Evolutionary conservation across 495 filamentous ascomycete species (phyloP).

Genomic region (Hypomontagnella submonticulosa): DNA sequence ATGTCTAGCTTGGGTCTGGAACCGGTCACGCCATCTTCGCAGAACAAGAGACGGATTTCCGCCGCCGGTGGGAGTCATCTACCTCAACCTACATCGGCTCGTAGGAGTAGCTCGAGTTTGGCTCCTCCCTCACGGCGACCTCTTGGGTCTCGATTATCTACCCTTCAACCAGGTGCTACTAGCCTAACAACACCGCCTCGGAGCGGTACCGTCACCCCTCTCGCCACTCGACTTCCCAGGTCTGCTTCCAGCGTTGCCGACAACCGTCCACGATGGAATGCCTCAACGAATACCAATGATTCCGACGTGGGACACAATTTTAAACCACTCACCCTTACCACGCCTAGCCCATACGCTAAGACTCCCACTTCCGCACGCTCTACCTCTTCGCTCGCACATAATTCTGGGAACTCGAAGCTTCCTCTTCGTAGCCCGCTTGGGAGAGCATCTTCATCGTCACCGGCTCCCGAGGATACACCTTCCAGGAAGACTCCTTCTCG

Average conservation of each 20-base stretch:
- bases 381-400: slow-evolving; percentile 51
- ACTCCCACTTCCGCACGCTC: slow-evolving; percentile 49
- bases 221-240: slow-evolving; percentile 60
- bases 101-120: slow-evolving; percentile 44
- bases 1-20: slow-evolving; percentile 68
- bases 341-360: slow-evolving; percentile 71
- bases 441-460: slow-evolving; percentile 54
- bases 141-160: slow-evolving; percentile 51
- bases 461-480: slow-evolving; percentile 53
- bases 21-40: slow-evolving; percentile 53
- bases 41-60: slow-evolving; percentile 56
- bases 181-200: slow-evolving; percentile 54
- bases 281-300: slow-evolving; percentile 74
- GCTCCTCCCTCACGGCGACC: slow-evolving; percentile 45
- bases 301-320: slow-evolving; percentile 75
- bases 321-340: slow-evolving; percentile 71
- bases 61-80: slow-evolving; percentile 53
- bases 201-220: slow-evolving; percentile 66
- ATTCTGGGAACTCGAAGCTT: slow-evolving; percentile 55
- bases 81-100: slow-evolving; percentile 54
- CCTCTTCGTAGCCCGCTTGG: slow-evolving; percentile 60
- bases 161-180: slow-evolving; percentile 49
- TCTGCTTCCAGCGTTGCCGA: slow-evolving; percentile 59
- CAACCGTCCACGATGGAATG: slow-evolving; percentile 83
- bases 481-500: slow-evolving; percentile 49